phyloP scores from a whole-genome alignment of 1,284 basidiomycete species.

The Austroboletus novae-zelandiae region DNA sequence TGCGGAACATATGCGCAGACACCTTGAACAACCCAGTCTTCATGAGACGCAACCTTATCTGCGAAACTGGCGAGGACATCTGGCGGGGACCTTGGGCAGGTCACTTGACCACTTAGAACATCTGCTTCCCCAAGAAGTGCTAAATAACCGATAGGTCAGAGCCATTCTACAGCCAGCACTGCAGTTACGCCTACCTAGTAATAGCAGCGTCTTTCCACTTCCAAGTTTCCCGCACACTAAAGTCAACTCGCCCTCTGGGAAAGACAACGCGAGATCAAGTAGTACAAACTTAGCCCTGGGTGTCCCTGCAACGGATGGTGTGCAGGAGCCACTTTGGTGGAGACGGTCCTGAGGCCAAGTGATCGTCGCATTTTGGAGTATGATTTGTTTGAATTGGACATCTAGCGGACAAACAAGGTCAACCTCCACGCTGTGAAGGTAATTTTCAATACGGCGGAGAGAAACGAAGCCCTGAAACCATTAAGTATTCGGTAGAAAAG shows the following conservation, averaged over 20 bases:
- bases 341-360: conserved; percentile 84
- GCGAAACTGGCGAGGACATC: conserved; percentile 67
- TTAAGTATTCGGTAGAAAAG: not conserved
- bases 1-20: conserved; percentile 95
- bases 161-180: not conserved
- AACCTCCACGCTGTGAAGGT: conserved; percentile 74
- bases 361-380: conserved; percentile 80
- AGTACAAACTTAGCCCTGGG: conserved; percentile 80
- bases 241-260: conserved; percentile 76
- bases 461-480: conserved; percentile 72
- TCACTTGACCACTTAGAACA: conserved; percentile 73
- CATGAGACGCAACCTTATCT: conserved; percentile 39
- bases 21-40: conserved; percentile 75
- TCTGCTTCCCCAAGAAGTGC: conserved; percentile 92
- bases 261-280: conserved; percentile 75
- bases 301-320: conserved; percentile 64
- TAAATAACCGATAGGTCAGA: conserved; percentile 24
- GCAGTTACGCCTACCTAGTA: conserved; percentile 50
- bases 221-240: conserved; percentile 83
- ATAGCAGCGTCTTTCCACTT: conserved; percentile 80
- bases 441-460: conserved; percentile 88
- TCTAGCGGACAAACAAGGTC: conserved; percentile 54
- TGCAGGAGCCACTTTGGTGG: conserved; percentile 40
- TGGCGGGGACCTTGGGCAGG: conserved; percentile 84
- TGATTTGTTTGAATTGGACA: conserved; percentile 58